Percentiles rank a stretch among this genome's conserved stretches.
These are phyloP conservation scores for Exophiala alcalophila DNA, from an alignment of 2,329 filamentous ascomycete species.

Conservation along the genomic window DNA sequence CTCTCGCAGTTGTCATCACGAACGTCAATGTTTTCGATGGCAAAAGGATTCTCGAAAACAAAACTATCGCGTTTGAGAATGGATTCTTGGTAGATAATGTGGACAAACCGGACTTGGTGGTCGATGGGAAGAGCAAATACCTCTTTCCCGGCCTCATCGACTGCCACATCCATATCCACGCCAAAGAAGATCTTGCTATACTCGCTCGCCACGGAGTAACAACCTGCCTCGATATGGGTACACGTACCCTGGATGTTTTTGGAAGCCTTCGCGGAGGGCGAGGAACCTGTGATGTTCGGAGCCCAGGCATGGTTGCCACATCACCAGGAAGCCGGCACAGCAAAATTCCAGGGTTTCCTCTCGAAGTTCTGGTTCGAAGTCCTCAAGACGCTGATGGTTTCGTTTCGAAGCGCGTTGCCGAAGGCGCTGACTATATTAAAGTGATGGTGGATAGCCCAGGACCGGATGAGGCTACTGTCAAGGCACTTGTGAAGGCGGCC, in stretches of 20 bases:
- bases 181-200: constrained; percentile 16
- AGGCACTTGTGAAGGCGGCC: neutral
- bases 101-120: neutral
- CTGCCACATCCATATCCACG: constrained; percentile 24
- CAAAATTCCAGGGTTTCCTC: neutral
- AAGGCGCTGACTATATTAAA: constrained; percentile 6
- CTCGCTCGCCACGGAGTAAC: constrained; percentile 29
- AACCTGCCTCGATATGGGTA: constrained; percentile 24
- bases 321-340: neutral
- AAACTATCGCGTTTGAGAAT: neutral
- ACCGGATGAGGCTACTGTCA: neutral
- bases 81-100: neutral
- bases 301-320: neutral
- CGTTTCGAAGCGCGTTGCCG: neutral
- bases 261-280: neutral
- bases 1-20: too few species aligned
- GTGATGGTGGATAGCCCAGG: neutral
- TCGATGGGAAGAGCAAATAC: constrained; percentile 23
- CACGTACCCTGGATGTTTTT: neutral
- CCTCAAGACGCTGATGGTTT: neutral
- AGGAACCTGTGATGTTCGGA: constrained; percentile 4
- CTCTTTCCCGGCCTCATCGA: constrained; percentile 33
- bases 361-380: neutral
- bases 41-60: neutral
- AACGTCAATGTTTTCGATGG: constrained; percentile 9